Conservation (phyloP, 176 grass and related monocot genomes). For the Melocanna baccifera region DNA sequence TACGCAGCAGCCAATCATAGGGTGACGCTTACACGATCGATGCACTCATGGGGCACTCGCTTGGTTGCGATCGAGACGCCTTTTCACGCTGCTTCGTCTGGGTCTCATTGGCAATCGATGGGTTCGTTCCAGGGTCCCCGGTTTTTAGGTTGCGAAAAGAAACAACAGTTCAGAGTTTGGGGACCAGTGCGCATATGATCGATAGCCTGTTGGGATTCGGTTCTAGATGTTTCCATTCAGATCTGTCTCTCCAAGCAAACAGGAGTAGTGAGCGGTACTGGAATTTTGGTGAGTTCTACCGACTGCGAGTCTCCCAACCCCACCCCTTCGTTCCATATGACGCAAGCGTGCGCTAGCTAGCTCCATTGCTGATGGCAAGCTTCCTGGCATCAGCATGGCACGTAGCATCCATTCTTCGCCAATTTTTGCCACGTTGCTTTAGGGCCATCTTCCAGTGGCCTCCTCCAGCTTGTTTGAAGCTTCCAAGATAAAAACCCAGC, state of each 20-base stretch:
- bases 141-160: background rate
- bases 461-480: too few relatives aligned
- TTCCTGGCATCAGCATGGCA: too few relatives aligned
- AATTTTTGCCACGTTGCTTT: too few relatives aligned
- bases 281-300: background rate
- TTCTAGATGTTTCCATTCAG: slow-evolving; percentile 3
- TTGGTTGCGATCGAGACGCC: background rate
- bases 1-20: background rate
- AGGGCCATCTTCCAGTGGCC: too few relatives aligned
- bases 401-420: too few relatives aligned
- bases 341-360: too few relatives aligned
- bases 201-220: background rate
- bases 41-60: background rate
- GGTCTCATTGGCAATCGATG: background rate
- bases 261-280: background rate
- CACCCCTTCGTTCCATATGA: too few relatives aligned
- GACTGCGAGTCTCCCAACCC: background rate
- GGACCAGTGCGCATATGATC: background rate
- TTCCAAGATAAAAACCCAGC: too few relatives aligned
- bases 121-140: background rate
- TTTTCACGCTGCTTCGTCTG: background rate
- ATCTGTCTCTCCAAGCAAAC: background rate
- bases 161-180: background rate
- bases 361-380: too few relatives aligned
- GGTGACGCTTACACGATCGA: background rate